Conservation (phyloP, 495 filamentous ascomycete species). For the Lophium mytilinum region DNA sequence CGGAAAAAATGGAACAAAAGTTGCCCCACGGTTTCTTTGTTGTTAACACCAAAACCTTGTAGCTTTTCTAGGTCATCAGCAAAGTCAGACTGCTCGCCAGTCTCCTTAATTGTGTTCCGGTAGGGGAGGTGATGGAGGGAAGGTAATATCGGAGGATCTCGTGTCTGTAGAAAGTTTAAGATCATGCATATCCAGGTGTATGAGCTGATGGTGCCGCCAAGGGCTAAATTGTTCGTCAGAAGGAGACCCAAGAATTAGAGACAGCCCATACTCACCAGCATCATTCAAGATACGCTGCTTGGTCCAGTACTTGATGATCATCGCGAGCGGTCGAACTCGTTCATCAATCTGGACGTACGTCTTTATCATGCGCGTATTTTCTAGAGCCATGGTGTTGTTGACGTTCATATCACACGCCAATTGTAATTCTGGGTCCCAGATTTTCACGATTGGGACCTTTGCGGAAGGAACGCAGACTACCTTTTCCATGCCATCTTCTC, state of each 20-base stretch:
- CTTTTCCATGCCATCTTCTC: slow-evolving; percentile 87
- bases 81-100: slow-evolving; percentile 64
- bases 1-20: slow-evolving; percentile 91
- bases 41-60: slow-evolving; percentile 63
- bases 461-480: slow-evolving; percentile 89
- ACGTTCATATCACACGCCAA: slow-evolving; percentile 98
- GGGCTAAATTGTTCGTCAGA: slow-evolving; percentile 42
- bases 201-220: slow-evolving; percentile 91
- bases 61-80: slow-evolving; percentile 74
- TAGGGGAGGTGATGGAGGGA: slow-evolving; percentile 72
- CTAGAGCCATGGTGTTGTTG: slow-evolving; percentile 88
- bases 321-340: slow-evolving; percentile 81
- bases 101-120: slow-evolving; percentile 47
- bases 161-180: slow-evolving; percentile 87
- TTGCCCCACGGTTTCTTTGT: slow-evolving; percentile 73
- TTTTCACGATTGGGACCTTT: slow-evolving; percentile 97
- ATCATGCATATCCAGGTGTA: slow-evolving; percentile 99
- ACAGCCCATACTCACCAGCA: slow-evolving; percentile 57
- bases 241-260: neutral
- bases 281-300: slow-evolving; percentile 87
- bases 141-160: slow-evolving; percentile 79
- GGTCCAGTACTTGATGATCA: slow-evolving; percentile 97
- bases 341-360: slow-evolving; percentile 93
- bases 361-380: slow-evolving; percentile 97
- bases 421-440: slow-evolving; percentile 89